Percentiles rank a stretch among this genome's conserved stretches.
These are phyloP conservation scores for Dipodascopsis uninucleata DNA, from an alignment of 805 yeast species.

Conservation along the genomic window DNA sequence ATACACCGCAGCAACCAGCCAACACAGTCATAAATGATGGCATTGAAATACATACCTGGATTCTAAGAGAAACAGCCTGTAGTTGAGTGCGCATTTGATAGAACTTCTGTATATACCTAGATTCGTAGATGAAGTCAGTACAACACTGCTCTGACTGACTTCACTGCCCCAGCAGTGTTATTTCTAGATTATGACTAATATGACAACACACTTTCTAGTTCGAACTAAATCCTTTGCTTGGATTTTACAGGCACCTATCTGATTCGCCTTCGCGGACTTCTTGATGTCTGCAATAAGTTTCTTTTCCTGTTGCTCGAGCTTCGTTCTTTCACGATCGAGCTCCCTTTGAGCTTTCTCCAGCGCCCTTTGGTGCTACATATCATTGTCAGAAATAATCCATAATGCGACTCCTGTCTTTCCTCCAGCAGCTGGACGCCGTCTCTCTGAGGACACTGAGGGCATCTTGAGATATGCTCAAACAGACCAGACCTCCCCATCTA, in stretches of 20 bases:
- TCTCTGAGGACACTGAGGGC: neutral
- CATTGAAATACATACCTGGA: constrained; percentile 46
- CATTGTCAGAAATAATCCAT: no score
- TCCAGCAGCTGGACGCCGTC: constrained; percentile 3
- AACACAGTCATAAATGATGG: neutral
- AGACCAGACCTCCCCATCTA: no score
- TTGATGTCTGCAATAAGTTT: constrained; percentile 80
- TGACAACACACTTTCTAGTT: constrained; percentile 51
- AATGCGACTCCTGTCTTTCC: neutral
- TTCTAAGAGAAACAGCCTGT: constrained; percentile 87
- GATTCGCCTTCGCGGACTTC: constrained; percentile 86
- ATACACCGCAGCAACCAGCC: no score
- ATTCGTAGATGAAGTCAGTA: no score
- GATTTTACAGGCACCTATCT: constrained; percentile 81
- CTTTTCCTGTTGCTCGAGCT: constrained; percentile 89
- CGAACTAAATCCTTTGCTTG: constrained; percentile 95
- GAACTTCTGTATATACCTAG: constrained; percentile 69
- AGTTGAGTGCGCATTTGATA: constrained; percentile 90
- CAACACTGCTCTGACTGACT: no score
- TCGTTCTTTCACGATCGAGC: constrained; percentile 77
- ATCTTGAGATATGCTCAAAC: constrained; percentile 23
- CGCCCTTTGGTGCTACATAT: constrained; percentile 91
- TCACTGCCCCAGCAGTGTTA: neutral
- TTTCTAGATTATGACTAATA: constrained; percentile 25
- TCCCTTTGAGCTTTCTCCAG: constrained; percentile 93